Base-by-base conservation (phyloP, 768 basidiomycete genomes). In the Leucocoprinus birnbaumii region DNA sequence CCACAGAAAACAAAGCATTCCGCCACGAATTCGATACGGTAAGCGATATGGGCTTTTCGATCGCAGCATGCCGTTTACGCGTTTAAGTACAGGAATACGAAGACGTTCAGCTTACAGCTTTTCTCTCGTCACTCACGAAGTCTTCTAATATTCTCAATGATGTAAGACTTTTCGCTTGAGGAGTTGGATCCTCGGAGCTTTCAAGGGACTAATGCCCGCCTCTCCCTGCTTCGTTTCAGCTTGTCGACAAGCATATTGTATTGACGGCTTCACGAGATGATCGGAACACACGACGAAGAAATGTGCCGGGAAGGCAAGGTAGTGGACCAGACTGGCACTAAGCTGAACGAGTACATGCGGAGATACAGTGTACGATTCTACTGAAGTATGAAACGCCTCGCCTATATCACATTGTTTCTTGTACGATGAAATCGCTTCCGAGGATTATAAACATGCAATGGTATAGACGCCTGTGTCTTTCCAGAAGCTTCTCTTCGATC, bases 51-150 rank as follows among this genome's bases (percentile, higher is more conserved):
- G 66, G 37, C 35, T 50, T 51, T 21, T 46, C 47, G 11, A 45
- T 25, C 6, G 34, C 14, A 53, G 53, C 46, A 18, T 21, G 31
- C 14, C 34, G 18, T 22, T 10, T 43, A 56, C 54, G 48, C 43
- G n/a, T 31, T 42, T 21, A 27, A 50, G 42, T 25, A 21, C 62
- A 97, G 94, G 96, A 99, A 82, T 93, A 95, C 69, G 89, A 89
- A 63, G 95, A 99, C 66, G 94, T 96, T 14, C 93, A 97, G 58
- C 74, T 99, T 25, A 97, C 94, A 1, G 86, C 89, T 8, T 91
- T 92, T 70, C 76, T 99, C 11, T 86, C 93, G 0, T 83, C 86
- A 13, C 70, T 99, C 56, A 98, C 95, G 6, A 95, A 94, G 70
- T 89, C 91, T 26, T 80, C 95, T 14, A 87, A 87, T 60, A 82